Evolutionary conservation across 257 asterid genomes (phyloP).

Genomic region (Knoxia roxburghii): DNA sequence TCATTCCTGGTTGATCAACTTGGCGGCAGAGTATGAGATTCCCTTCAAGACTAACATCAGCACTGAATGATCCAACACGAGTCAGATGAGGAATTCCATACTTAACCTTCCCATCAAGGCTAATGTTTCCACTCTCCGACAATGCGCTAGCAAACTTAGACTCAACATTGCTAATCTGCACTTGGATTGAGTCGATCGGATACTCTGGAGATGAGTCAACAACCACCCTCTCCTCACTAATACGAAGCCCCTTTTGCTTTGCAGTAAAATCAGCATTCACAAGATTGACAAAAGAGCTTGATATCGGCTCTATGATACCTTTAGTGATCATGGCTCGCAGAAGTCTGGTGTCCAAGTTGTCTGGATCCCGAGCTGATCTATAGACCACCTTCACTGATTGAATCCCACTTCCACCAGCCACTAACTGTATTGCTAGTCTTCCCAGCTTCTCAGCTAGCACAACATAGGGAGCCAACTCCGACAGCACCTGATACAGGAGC

Average conservation of each 20-base stretch:
- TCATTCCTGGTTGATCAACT: conserved; percentile 98
- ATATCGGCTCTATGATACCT: conserved; percentile 93
- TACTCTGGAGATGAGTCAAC: conserved; percentile 56
- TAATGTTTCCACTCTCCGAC: conserved; percentile 58
- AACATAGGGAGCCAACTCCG: conserved; percentile 85
- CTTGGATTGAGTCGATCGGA: conserved; percentile 75
- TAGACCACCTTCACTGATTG: conserved; percentile 79
- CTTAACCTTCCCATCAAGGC: conserved; percentile 75
- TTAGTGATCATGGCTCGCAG: conserved; percentile 95
- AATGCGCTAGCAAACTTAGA: conserved; percentile 81
- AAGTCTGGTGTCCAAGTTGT: conserved; percentile 87
- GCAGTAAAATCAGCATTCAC: conserved; percentile 97
- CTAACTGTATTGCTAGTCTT: conserved; percentile 79
- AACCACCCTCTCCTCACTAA: conserved; percentile 66
- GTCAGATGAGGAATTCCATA: conserved; percentile 74
- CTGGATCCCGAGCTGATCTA: conserved; percentile 71
- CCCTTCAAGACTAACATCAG: conserved; percentile 90
- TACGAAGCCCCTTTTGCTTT: conserved; percentile 86
- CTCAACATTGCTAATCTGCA: conserved; percentile 60
- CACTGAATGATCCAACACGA: conserved; percentile 63
- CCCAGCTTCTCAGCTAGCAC: conserved; percentile 90
- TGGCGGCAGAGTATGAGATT: conserved; percentile 79
- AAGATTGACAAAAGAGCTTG: conserved; percentile 75
- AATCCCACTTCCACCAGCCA: conserved; percentile 87
- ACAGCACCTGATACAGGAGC: conserved; percentile 59